Evolutionary conservation across 2,329 filamentous ascomycete genomes (phyloP).

Genomic region (Aspergillus persii): DNA sequence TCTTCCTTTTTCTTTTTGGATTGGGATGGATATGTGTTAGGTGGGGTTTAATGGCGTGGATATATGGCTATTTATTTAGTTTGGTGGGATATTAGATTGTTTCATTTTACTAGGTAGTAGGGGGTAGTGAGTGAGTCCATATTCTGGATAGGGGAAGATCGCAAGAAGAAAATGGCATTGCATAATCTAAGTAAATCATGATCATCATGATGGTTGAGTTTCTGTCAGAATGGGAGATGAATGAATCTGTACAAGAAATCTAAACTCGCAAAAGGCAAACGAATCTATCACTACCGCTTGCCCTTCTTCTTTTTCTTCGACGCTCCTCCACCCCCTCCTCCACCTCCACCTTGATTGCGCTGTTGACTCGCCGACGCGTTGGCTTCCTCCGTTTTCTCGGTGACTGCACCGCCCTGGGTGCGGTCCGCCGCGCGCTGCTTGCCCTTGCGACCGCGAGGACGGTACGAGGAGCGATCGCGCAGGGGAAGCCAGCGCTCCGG

Average conservation of each 20-base stretch:
- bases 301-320: constrained; percentile 52
- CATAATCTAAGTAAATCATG: not conserved
- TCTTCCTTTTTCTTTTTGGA: not conserved
- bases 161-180: not conserved
- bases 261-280: not conserved
- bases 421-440: constrained; percentile 75
- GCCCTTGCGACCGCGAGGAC: constrained; percentile 88
- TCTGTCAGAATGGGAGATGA: not conserved
- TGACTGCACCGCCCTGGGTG: constrained; percentile 82
- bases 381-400: constrained; percentile 64
- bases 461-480: constrained; percentile 81
- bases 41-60: too few species aligned
- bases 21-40: not conserved
- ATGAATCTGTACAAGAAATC: not conserved
- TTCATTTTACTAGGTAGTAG: too few species aligned
- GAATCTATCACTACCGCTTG: constrained; percentile 39
- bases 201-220: not conserved
- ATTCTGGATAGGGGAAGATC: too few species aligned
- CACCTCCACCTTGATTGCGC: constrained; percentile 30
- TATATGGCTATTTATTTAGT: too few species aligned
- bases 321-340: constrained; percentile 23
- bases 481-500: constrained; percentile 92
- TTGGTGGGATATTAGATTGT: too few species aligned
- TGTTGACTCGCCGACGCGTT: constrained; percentile 30
- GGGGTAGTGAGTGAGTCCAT: too few species aligned